Evolutionary conservation across 192 early-diverging fungal species (phyloP).

Genomic region (Gryganskiella cystojenkinii): DNA sequence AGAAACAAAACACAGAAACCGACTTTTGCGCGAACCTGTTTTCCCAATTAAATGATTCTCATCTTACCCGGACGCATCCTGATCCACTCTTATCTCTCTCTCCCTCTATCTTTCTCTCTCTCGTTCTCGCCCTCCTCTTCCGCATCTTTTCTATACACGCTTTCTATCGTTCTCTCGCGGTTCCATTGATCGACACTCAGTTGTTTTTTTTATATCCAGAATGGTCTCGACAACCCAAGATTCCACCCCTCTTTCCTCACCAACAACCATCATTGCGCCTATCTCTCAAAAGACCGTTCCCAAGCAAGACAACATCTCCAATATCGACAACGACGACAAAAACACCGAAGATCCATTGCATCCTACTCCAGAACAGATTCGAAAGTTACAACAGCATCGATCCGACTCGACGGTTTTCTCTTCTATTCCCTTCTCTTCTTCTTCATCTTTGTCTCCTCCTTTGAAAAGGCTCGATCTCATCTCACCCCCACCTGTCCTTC

Average conservation of each 20-base stretch:
- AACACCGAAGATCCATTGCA: conserved; percentile 4
- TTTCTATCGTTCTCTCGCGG: background rate
- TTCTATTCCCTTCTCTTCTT: background rate
- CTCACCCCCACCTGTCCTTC: conserved; percentile 5
- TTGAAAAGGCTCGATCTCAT: background rate
- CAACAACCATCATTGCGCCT: background rate
- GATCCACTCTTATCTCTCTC: background rate
- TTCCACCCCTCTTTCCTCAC: background rate
- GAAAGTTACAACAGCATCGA: too few species aligned
- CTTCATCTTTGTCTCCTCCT: background rate
- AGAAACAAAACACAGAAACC: too few species aligned
- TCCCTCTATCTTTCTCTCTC: background rate
- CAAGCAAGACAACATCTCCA: too few species aligned
- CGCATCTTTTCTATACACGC: background rate
- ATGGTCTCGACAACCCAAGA: background rate
- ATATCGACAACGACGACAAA: background rate
- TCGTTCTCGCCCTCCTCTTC: background rate
- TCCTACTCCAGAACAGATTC: too few species aligned
- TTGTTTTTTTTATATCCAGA: background rate
- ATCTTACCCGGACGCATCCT: background rate
- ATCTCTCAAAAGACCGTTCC: too few species aligned
- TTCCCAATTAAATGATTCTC: background rate
- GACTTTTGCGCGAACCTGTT: background rate
- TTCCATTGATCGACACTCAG: background rate
- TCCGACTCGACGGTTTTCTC: background rate